A percentile compares a stretch with the other conserved stretches of the same genome.
phyloP scores from a whole-genome alignment of 257 asterid species.

The Eustoma russellianum region DNA sequence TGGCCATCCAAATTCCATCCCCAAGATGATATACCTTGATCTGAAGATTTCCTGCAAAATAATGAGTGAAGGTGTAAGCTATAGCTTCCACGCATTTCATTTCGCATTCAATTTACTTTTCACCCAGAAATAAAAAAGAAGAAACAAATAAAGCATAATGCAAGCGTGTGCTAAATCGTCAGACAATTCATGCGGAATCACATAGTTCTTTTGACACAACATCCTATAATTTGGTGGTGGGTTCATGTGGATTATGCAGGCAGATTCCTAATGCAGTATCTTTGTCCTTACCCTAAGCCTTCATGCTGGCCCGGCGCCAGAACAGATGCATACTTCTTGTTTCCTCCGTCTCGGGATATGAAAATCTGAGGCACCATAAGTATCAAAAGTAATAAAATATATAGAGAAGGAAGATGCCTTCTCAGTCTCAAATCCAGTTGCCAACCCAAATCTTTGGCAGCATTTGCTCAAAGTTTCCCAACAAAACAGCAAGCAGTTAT shows the following conservation, averaged over 20 bases:
- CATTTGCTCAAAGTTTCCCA: neutral
- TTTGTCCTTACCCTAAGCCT: conserved; percentile 70
- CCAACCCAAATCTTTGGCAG: neutral
- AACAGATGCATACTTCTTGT: conserved; percentile 83
- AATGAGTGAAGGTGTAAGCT: neutral
- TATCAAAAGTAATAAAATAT: neutral
- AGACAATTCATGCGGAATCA: neutral
- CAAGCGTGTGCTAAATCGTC: neutral
- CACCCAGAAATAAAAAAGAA: neutral
- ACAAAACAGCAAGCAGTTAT: no score
- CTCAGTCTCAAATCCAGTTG: neutral
- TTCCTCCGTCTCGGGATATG: conserved; percentile 94
- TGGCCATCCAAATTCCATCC: conserved; percentile 97
- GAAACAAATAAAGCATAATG: neutral
- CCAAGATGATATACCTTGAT: conserved; percentile 96
- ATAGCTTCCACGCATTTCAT: neutral
- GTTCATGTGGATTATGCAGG: no score
- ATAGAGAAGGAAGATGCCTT: neutral
- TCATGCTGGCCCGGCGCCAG: conserved; percentile 84
- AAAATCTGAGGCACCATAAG: conserved; percentile 48
- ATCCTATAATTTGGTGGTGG: neutral
- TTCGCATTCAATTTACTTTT: no score
- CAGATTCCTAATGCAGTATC: neutral
- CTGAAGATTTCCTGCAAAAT: conserved; percentile 58
- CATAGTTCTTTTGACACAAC: neutral